phyloP scores from a whole-genome alignment of 2,329 filamentous ascomycete species.

The Aureobasidium sp. region DNA sequence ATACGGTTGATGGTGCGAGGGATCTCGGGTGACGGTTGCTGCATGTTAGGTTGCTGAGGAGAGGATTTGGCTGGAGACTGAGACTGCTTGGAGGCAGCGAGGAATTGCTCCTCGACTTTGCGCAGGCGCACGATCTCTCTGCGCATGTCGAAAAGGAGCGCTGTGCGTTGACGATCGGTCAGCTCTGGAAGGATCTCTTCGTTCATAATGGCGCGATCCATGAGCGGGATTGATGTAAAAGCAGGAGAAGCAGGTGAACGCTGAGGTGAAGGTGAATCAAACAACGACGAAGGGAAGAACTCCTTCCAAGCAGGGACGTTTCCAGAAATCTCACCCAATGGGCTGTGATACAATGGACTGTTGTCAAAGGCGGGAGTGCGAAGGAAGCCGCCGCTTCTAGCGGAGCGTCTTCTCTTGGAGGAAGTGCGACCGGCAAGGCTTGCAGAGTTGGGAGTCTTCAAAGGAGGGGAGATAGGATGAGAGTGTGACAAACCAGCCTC shows the following conservation, averaged over 20 bases:
- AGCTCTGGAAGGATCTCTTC: not conserved
- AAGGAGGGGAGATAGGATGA: not conserved
- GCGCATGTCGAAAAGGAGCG: constrained; percentile 6
- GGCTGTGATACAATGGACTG: not conserved
- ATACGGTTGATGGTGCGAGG: not conserved
- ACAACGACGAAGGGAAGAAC: not conserved
- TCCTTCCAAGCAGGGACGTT: not conserved
- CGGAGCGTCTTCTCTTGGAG: not conserved
- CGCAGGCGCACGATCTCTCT: constrained; percentile 5
- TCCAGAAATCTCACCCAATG: not conserved
- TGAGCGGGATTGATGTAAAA: not conserved
- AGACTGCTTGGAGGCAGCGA: not conserved
- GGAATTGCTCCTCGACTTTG: not conserved
- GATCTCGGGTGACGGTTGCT: not conserved
- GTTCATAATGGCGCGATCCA: not conserved
- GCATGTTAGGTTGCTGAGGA: not conserved
- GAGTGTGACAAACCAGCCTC: constrained; percentile 4
- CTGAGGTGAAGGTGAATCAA: not conserved
- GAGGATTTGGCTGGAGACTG: not conserved
- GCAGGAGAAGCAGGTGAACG: not conserved
- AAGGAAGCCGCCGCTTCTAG: not conserved
- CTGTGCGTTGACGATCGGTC: not conserved
- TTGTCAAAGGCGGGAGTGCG: not conserved
- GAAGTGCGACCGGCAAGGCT: not conserved
- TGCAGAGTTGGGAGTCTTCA: not conserved